Evolutionary conservation across 2,329 filamentous ascomycete species (phyloP).

Genomic region (Hymenoscyphus linearis): DNA sequence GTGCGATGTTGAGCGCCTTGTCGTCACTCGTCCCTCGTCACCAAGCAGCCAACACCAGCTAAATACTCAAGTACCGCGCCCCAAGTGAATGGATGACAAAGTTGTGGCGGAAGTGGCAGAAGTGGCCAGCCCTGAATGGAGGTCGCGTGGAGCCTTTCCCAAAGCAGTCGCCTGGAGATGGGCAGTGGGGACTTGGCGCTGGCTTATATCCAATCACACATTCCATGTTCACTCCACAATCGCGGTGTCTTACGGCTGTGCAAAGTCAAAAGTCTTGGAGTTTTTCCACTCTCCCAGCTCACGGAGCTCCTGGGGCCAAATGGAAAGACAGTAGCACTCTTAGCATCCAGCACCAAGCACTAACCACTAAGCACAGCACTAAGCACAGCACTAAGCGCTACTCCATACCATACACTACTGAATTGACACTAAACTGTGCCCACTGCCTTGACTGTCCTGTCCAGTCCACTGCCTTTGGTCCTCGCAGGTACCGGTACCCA

Average conservation of each 20-base stretch:
- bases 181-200: neutral
- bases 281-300: neutral
- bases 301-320: neutral
- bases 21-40: too few species aligned
- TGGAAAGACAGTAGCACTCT: neutral
- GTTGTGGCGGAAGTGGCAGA: too few species aligned
- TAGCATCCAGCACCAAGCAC: neutral
- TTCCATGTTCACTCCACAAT: neutral
- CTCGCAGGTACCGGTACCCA: neutral
- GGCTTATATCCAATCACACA: neutral
- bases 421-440: too few species aligned
- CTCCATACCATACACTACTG: too few species aligned
- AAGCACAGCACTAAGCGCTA: neutral
- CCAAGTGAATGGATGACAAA: too few species aligned
- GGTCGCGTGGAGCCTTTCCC: neutral
- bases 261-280: constrained; percentile 1
- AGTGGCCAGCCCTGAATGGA: neutral
- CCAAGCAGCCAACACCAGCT: too few species aligned
- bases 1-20: too few species aligned
- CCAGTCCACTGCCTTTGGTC: neutral
- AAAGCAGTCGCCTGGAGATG: neutral
- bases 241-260: neutral
- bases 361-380: neutral
- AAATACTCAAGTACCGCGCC: too few species aligned
- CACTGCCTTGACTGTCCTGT: too few species aligned